Evolutionary conservation across 2,329 filamentous ascomycete genomes (phyloP).

Genomic region (Thielaviopsis punctulata): DNA sequence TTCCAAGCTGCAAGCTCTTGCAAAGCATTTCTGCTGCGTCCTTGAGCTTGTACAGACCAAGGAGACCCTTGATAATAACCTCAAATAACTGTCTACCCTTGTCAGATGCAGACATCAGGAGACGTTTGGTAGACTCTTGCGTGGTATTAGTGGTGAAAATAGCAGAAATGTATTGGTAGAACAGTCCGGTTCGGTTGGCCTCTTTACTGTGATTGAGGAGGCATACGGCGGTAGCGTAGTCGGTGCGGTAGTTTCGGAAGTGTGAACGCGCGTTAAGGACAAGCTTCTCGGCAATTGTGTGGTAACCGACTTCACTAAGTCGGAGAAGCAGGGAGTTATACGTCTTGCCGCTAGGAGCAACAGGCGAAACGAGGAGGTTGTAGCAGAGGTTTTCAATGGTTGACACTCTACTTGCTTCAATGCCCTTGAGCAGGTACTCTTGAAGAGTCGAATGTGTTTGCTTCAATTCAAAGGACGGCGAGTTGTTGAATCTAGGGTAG

Average conservation of each 20-base stretch:
- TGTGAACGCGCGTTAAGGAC: constrained; percentile 9
- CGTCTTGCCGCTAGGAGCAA: constrained; percentile 48
- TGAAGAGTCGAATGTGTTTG: constrained; percentile 3
- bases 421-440: constrained; percentile 8
- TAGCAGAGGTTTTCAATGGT: constrained; percentile 35
- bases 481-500: constrained; percentile 6
- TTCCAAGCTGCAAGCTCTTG: constrained; percentile 21
- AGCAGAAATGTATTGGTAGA: constrained; percentile 6
- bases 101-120: neutral
- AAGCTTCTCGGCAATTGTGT: constrained; percentile 34
- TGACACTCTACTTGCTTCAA: constrained; percentile 1
- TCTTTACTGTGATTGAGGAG: constrained; percentile 9
- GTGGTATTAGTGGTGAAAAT: neutral
- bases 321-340: constrained; percentile 55
- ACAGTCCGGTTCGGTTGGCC: constrained; percentile 7
- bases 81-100: constrained; percentile 21
- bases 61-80: constrained; percentile 29
- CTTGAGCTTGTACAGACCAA: constrained; percentile 28
- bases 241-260: constrained; percentile 5
- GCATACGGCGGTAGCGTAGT: constrained; percentile 9
- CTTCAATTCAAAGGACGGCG: neutral
- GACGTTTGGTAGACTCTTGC: neutral
- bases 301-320: constrained; percentile 36
- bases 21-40: constrained; percentile 28
- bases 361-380: constrained; percentile 45